These are phyloP conservation scores for Anacardium occidentale DNA, from an alignment of 345 rosid species.

Conservation along the genomic window DNA sequence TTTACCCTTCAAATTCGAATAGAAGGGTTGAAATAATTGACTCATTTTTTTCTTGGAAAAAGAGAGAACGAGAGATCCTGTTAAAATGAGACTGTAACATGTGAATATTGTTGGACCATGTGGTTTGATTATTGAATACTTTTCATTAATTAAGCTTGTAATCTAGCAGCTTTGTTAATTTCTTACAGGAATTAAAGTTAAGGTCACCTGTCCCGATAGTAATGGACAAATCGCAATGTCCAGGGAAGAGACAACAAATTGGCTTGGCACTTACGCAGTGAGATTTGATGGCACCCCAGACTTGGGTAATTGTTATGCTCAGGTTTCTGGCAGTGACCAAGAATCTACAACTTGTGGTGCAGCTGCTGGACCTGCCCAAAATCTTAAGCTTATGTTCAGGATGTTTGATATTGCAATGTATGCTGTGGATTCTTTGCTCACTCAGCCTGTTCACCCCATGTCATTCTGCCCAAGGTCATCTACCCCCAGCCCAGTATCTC, in stretches of 20 bases:
- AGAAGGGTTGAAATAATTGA: too few species aligned
- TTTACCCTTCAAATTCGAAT: too few species aligned
- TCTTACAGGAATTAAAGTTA: conserved; percentile 61
- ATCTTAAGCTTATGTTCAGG: conserved; percentile 48
- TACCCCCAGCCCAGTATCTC: conserved; percentile 40
- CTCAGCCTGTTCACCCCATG: conserved; percentile 71
- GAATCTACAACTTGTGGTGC: conserved; percentile 44
- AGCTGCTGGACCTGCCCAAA: conserved; percentile 62
- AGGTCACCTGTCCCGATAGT: conserved; percentile 51
- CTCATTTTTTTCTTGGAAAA: too few species aligned
- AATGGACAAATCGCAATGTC: conserved; percentile 60
- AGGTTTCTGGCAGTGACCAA: conserved; percentile 48
- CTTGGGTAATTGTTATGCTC: conserved; percentile 67
- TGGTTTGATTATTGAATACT: not conserved
- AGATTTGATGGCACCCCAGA: conserved; percentile 75
- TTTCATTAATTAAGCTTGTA: not conserved
- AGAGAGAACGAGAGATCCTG: too few species aligned
- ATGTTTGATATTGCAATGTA: conserved; percentile 58
- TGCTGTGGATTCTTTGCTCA: conserved; percentile 52
- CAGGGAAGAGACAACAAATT: conserved; percentile 68
- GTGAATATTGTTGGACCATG: not conserved
- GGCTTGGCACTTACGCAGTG: conserved; percentile 69
- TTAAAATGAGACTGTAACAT: not conserved
- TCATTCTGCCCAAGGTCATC: conserved; percentile 52
- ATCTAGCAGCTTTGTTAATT: not conserved